Conservation (phyloP, 768 basidiomycete species). For the Suillus ampliporus region DNA sequence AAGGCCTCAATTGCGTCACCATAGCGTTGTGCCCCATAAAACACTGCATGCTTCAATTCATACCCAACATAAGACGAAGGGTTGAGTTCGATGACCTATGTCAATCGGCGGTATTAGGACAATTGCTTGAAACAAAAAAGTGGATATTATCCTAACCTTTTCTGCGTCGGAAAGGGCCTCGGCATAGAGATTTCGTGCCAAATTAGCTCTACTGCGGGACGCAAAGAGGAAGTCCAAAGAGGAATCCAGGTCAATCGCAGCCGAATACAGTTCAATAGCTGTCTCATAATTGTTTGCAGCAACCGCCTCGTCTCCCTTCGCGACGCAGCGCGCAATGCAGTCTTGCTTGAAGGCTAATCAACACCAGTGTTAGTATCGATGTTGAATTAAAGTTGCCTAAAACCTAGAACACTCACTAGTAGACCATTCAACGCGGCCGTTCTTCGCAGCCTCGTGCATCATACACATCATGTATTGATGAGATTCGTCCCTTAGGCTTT, state of each 20-base stretch:
- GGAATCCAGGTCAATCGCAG: not conserved
- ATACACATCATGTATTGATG: not conserved
- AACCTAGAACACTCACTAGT: not conserved
- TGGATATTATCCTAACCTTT: not conserved
- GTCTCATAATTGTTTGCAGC: not conserved
- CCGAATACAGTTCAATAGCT: constrained; percentile 5
- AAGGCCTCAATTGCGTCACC: not conserved
- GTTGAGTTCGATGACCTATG: constrained; percentile 1
- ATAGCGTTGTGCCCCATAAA: not conserved
- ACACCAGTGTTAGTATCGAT: not conserved
- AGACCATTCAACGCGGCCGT: not conserved
- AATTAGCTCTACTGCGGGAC: not conserved
- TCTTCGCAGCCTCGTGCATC: not conserved
- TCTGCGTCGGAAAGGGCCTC: not conserved
- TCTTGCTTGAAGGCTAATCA: not conserved
- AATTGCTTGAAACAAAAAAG: too few relatives aligned
- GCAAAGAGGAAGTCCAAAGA: not conserved
- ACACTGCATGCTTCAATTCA: not conserved
- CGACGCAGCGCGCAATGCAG: not conserved
- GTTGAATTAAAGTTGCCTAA: not conserved
- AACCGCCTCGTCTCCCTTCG: constrained; percentile 1
- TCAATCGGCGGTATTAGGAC: not conserved
- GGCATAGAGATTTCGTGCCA: not conserved
- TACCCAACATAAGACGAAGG: not conserved
- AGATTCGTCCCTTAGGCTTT: constrained; percentile 49